Conservation (phyloP, 176 grass and related monocot genomes). For the Musa schizocarpa region DNA sequence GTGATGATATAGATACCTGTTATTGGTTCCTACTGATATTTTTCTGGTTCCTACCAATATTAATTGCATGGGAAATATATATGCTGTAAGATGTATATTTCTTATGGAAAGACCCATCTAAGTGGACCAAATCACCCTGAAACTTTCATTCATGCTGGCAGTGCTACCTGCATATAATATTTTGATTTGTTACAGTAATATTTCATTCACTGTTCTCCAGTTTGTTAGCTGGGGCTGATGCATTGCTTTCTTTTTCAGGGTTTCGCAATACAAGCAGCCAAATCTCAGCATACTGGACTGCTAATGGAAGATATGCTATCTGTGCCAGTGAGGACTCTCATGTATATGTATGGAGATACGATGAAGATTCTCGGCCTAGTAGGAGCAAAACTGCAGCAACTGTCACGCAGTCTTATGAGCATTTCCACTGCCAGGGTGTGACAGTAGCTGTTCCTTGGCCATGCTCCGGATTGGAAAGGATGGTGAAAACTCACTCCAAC, state of each 20-base stretch:
- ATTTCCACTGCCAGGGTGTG: conserved; percentile 79
- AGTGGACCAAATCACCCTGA: too few species aligned
- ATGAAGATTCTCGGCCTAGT: conserved; percentile 34
- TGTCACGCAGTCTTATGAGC: conserved; percentile 58
- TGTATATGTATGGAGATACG: conserved; percentile 78
- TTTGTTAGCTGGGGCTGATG: conserved; percentile 3
- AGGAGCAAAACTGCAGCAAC: conserved; percentile 40
- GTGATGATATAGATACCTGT: too few species aligned
- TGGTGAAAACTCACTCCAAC: conserved; percentile 24
- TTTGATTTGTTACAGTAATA: neutral
- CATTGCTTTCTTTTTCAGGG: conserved; percentile 40
- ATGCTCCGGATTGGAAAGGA: conserved; percentile 15
- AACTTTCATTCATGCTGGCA: neutral
- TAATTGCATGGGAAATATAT: too few species aligned
- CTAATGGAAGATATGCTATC: conserved; percentile 64
- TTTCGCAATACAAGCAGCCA: conserved; percentile 94
- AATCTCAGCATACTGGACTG: conserved; percentile 65
- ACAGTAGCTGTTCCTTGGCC: conserved; percentile 60
- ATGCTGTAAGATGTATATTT: too few species aligned
- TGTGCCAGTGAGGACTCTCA: conserved; percentile 90
- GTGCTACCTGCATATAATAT: conserved; percentile 2
- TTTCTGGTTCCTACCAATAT: too few species aligned
- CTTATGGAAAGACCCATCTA: too few species aligned
- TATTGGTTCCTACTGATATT: too few species aligned
- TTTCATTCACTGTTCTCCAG: neutral